Conservation (phyloP, 177 flowering plant species). For the Vitis hybrid region DNA sequence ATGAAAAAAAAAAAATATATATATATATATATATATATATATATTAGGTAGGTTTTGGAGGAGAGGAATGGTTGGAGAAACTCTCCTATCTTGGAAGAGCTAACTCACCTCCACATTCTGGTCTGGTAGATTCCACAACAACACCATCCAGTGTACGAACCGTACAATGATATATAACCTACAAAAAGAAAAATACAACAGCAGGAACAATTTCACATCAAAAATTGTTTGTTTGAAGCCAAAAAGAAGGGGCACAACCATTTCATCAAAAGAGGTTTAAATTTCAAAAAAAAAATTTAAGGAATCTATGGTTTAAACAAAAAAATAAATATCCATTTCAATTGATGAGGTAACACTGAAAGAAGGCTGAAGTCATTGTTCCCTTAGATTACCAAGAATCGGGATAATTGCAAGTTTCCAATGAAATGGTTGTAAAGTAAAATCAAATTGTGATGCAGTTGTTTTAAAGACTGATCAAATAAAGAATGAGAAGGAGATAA, state of each 20-base stretch:
- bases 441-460: not conserved
- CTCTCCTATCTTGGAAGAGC: not conserved
- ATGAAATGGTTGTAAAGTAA: no score
- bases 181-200: slow-evolving; percentile 14
- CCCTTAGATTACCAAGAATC: no score
- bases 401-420: no score
- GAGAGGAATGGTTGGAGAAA: not conserved
- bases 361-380: no score
- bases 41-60: not conserved
- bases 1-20: not conserved
- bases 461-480: not conserved
- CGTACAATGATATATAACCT: slow-evolving; percentile 90
- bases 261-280: not conserved
- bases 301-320: no score
- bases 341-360: no score
- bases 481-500: not conserved
- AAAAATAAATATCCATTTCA: no score
- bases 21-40: no score
- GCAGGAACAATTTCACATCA: not conserved
- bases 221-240: not conserved
- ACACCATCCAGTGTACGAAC: slow-evolving; percentile 87
- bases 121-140: slow-evolving; percentile 72
- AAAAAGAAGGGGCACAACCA: not conserved
- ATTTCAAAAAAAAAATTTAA: no score
- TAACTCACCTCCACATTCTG: slow-evolving; percentile 75